Evolutionary conservation across 108 stramenopile genomes (phyloP).

Genomic region (Chaetoceros tenuissimus): DNA sequence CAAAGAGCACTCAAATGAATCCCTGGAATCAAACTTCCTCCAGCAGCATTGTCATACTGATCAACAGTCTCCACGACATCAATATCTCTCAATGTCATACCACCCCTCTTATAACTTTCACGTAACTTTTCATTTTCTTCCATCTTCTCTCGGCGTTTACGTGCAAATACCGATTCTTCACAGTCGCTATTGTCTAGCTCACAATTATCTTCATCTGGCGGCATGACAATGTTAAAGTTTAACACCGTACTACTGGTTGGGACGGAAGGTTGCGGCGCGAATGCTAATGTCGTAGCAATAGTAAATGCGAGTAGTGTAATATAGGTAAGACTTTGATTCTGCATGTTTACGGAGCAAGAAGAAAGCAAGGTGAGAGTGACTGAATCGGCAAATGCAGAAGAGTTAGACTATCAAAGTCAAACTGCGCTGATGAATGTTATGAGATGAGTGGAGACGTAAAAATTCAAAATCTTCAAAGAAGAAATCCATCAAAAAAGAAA

Average conservation of each 20-base stretch:
- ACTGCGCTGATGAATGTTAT: no score
- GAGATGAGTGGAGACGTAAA: no score
- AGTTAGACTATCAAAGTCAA: no score
- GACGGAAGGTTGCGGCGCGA: no score
- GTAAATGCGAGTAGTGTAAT: no score
- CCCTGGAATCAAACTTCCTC: constrained; percentile 20
- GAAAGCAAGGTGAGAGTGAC: no score
- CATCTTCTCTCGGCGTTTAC: constrained; percentile 17
- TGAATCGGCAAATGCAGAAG: no score
- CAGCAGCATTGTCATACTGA: constrained; percentile 22
- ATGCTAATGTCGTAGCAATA: no score
- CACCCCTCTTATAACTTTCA: constrained; percentile 14
- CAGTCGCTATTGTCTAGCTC: constrained; percentile 23
- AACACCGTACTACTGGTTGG: constrained; percentile 6
- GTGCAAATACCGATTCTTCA: constrained; percentile 21
- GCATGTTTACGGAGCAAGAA: no score
- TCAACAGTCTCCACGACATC: constrained; percentile 21
- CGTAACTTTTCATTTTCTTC: constrained; percentile 6
- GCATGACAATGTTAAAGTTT: constrained; percentile 10
- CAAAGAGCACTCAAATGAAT: constrained; percentile 11
- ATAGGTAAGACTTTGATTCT: no score
- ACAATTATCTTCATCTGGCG: constrained; percentile 18
- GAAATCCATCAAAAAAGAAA: no score
- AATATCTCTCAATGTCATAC: constrained; percentile 13
- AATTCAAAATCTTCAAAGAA: no score